Base-by-base conservation (phyloP, 163 green algal species). In the Dunaliella salina region DNA sequence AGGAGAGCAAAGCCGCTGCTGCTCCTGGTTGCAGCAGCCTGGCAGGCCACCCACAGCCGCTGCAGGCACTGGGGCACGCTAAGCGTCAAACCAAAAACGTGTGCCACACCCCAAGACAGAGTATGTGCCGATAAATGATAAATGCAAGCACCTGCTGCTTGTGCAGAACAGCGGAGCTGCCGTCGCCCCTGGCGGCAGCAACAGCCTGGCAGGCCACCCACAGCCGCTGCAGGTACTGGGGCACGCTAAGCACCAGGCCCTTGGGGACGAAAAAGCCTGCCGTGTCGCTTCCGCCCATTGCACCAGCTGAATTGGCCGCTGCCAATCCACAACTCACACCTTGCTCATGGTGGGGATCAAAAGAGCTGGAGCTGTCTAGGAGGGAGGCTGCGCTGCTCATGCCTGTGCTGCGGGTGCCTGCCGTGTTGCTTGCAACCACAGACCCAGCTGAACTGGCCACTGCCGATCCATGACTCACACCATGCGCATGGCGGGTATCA, bases 41-140 rank as follows among this genome's bases (percentile, higher is more conserved):
- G 25, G 82, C 94, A 97, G 0, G 92, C 92, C 15, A 63, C 32
- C 95, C 95, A 98, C 40, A 98, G 85, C 13, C 88, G 88, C 0
- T 83, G 45, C 80, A 94, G 91, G 87, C 96, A 96, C 8, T 79
- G 81, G 5, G 59, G n/a, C 33, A 92, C 85, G 79, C 95, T 86
- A 0, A 96, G 57, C 24, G 94, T 91, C 45, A 92, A 59, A 12
- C 91, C 93, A n/a, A n/a, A n/a, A n/a, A n/a, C n/a, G n/a, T n/a
- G n/a, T n/a, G n/a, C n/a, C n/a, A n/a, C n/a, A n/a, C n/a, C n/a
- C n/a, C n/a, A n/a, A n/a, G n/a, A n/a, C n/a, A n/a, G n/a, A n/a
- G n/a, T n/a, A n/a, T n/a, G n/a, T n/a, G n/a, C n/a, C n/a, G n/a
- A n/a, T n/a, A n/a, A n/a, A n/a, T n/a, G n/a, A n/a, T n/a, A n/a